Base-by-base conservation (phyloP, 306 rosid genomes). In the Corylus americana region DNA sequence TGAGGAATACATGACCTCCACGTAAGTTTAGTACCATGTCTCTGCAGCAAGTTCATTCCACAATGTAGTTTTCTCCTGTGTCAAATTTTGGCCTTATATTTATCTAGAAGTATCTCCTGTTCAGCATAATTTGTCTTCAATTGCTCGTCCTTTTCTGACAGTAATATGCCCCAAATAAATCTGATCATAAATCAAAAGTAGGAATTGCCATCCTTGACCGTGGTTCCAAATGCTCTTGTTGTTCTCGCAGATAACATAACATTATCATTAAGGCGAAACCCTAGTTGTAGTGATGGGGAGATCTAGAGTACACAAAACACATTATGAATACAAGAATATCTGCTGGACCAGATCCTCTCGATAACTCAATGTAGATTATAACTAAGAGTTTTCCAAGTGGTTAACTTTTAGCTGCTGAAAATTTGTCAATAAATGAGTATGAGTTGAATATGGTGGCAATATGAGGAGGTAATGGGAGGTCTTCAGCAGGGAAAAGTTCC, bases 1-100 rank as follows among this genome's bases (percentile, higher is more conserved):
- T 74, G 99, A 95, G 87, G 99, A 93, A 83, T 93, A 91, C 89
- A 93, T 95, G 98, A 93, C 99, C 84, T 95, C 99, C 77, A 93
- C 99, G 98, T 94, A 87, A 90, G 97, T 86, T 68, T 73, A 77
- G 81, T 77, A 69, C 70, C 73, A 39, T 66, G 16, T 16, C 27
- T 27, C 8, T 75, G 69, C 71, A 35, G 14, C 44, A 27, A 71
- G 25, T 57, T 59, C 76, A 39, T 55, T 12, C 76, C 27, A 67
- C 44, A 68, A 68, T 68, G 8, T 39, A 68, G 51, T 47, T 55
- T 68, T 66, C 37, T 74, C 29, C 50, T 29, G 37, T 80, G 58
- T 17, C 62, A 67, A 25, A 39, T 3, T 8, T 58, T 22, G 42
- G 53, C 50, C 55, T 55, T 29, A 50, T 54, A 13, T 55, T 67